Conservation (phyloP, 441 rosid genomes). For the Bocquillonia castaneifolia region DNA sequence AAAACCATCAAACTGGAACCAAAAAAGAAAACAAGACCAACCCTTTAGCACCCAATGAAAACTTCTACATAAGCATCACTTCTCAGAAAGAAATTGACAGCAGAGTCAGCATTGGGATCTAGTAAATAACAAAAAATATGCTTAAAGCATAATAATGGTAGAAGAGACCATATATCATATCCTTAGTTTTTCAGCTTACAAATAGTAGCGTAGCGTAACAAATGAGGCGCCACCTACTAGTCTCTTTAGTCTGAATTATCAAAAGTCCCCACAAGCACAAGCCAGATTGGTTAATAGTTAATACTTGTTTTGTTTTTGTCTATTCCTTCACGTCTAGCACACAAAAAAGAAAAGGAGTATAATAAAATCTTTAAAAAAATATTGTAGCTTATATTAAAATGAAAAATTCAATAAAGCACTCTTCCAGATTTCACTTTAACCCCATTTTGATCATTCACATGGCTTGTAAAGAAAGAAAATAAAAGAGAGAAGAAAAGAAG, state of each 20-base stretch:
- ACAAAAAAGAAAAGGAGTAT: background rate
- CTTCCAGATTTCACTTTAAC: constrained; percentile 9
- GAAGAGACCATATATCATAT: constrained; percentile 23
- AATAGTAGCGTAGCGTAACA: constrained; percentile 21
- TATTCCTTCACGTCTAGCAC: constrained; percentile 18
- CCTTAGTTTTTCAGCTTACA: constrained; percentile 25
- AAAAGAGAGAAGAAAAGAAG: background rate
- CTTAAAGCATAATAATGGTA: constrained; percentile 17
- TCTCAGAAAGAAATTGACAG: background rate
- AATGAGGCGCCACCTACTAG: constrained; percentile 16
- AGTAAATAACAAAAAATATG: constrained; percentile 10
- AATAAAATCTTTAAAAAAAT: background rate
- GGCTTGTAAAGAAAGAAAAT: background rate
- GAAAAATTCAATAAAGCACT: constrained; percentile 13
- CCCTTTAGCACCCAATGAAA: constrained; percentile 1
- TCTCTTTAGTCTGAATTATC: background rate
- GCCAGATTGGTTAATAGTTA: too few species aligned
- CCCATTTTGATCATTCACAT: background rate
- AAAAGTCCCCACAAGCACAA: constrained; percentile 40
- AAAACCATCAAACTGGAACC: constrained; percentile 26
- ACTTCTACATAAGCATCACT: too few species aligned
- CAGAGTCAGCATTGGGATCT: constrained; percentile 9
- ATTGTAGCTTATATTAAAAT: background rate
- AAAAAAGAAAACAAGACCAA: constrained; percentile 13
- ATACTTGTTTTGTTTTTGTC: too few species aligned